A percentile compares a stretch with the other conserved stretches of the same genome.
phyloP scores from a whole-genome alignment of 108 stramenopile species.

The Stephanodiscus minutulus region DNA sequence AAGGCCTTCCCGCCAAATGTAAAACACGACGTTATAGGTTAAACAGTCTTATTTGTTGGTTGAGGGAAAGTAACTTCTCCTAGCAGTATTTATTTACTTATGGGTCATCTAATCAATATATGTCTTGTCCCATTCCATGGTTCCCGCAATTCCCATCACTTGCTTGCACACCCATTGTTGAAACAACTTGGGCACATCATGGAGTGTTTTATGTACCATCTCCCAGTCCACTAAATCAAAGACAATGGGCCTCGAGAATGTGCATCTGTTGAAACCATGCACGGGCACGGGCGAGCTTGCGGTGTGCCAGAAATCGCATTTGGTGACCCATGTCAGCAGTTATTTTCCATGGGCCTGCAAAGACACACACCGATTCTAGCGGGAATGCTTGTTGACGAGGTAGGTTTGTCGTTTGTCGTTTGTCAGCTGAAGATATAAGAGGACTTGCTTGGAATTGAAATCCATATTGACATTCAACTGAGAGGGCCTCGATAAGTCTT shows the following conservation, averaged over 20 bases:
- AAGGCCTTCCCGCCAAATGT: no score
- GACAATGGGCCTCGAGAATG: not conserved
- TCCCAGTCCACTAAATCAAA: conserved; percentile 11
- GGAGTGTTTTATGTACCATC: not conserved
- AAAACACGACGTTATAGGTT: no score
- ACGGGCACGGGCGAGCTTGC: not conserved
- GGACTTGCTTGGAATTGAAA: not conserved
- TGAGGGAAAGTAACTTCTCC: no score
- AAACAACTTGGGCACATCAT: not conserved
- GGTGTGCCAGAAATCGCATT: conserved; percentile 3
- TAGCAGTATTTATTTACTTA: no score
- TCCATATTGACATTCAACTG: conserved; percentile 16
- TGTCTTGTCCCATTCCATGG: not conserved
- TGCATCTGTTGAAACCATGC: not conserved
- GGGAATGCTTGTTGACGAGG: conserved; percentile 14
- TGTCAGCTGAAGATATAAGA: not conserved
- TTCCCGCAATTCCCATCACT: conserved; percentile 9
- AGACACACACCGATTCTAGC: conserved; percentile 17
- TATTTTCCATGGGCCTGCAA: conserved; percentile 6
- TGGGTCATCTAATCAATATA: no score
- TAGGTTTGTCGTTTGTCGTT: no score
- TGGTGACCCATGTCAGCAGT: conserved; percentile 5
- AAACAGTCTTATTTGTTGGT: no score
- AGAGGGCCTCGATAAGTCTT: not conserved
- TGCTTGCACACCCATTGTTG: conserved; percentile 15